Conservation (phyloP, 148 eudicot species). For the Nepenthes mirabilis region DNA sequence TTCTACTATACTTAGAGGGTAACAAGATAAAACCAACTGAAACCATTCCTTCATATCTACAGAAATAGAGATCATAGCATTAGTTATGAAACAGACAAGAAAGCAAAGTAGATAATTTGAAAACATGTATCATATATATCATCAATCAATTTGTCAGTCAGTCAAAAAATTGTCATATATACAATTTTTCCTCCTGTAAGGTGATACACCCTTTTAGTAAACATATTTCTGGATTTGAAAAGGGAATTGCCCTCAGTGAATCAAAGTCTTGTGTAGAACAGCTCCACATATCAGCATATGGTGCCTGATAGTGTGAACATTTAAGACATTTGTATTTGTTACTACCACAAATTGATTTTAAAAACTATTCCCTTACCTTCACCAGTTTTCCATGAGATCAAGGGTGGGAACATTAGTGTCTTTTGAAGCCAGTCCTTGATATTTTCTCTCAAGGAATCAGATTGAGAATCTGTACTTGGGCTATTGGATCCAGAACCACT, state of each 20-base stretch:
- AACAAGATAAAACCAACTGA: slow-evolving; percentile 74
- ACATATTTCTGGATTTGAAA: too few species aligned
- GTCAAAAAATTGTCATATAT: too few species aligned
- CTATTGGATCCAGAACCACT: slow-evolving; percentile 13
- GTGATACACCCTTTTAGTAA: too few species aligned
- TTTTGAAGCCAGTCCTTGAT: slow-evolving; percentile 68
- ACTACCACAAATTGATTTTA: neutral
- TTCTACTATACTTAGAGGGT: slow-evolving; percentile 34
- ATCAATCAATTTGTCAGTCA: too few species aligned
- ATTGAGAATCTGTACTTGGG: slow-evolving; percentile 16
- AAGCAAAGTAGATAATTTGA: neutral
- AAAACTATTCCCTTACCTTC: slow-evolving; percentile 38
- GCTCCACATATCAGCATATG: neutral
- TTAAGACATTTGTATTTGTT: neutral
- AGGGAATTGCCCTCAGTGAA: neutral
- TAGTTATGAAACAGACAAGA: neutral
- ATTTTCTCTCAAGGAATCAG: slow-evolving; percentile 24
- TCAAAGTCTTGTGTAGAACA: neutral
- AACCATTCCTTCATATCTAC: slow-evolving; percentile 79
- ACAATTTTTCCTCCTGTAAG: too few species aligned
- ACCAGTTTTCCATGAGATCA: slow-evolving; percentile 54
- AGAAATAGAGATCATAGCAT: slow-evolving; percentile 3
- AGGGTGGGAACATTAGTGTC: slow-evolving; percentile 47
- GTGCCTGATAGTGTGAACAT: neutral
- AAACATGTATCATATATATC: neutral